phyloP scores from a whole-genome alignment of 305 asterid genomes.

The Solanum chacoense region DNA sequence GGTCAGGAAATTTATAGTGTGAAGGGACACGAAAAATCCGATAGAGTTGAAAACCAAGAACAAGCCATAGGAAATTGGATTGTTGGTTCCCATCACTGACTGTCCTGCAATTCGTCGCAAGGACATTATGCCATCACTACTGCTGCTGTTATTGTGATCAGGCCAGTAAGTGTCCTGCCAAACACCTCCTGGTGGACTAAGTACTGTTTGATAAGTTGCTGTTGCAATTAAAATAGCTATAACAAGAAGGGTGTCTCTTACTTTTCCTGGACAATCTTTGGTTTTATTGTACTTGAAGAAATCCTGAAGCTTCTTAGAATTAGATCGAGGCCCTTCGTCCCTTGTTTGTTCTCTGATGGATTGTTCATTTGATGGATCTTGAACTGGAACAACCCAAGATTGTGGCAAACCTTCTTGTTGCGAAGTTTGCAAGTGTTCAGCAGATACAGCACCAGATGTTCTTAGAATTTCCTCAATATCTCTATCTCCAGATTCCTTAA shows the following conservation, averaged over 20 bases:
- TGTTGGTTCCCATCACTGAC: conserved; percentile 25
- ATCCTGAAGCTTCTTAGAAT: conserved; percentile 17
- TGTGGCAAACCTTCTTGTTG: background rate
- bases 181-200: conserved; percentile 32
- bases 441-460: conserved; percentile 15
- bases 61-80: conserved; percentile 11
- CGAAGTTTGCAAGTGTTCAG: background rate
- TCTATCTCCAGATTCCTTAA: conserved; percentile 25
- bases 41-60: conserved; percentile 14
- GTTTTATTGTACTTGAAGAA: conserved; percentile 35
- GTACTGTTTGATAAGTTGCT: conserved; percentile 10
- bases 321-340: background rate
- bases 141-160: background rate
- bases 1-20: conserved; percentile 1
- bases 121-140: background rate
- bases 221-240: conserved; percentile 11
- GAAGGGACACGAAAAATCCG: background rate
- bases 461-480: conserved; percentile 44
- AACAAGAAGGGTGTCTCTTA: conserved; percentile 10
- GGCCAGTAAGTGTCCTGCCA: conserved; percentile 42
- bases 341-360: background rate
- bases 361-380: background rate
- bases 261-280: conserved; percentile 23
- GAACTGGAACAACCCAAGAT: background rate
- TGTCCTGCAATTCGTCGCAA: conserved; percentile 21